Evolutionary conservation across 1,139 yeast species (phyloP), one percentile per base, ranked within the genome.

Genomic region (Geotrichum fermentans): DNA sequence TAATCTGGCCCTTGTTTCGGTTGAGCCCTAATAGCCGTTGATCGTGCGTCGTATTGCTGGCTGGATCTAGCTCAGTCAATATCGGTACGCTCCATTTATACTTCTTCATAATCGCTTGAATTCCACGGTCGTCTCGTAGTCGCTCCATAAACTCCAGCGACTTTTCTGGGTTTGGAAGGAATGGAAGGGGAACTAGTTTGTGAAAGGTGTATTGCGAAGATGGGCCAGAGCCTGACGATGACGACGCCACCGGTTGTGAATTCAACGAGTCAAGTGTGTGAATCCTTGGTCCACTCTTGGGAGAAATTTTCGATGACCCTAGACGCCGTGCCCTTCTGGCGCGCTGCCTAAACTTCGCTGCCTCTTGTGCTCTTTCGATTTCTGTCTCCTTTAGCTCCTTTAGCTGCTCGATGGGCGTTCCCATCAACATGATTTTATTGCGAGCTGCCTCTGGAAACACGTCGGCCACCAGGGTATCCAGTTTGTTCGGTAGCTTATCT

Each of bases 61-160:
- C 63, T 0, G 74, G 74, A 45, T 70, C 74, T 22, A 70, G 60
- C 51, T 70, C 74, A 0, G 72, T 63, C 34, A 70, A 54, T 3
- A 63, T 54, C 0, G 70, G 69, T 4, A 70, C 71, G 4, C 60
- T 55, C 61, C 65, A 66, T 42, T 64, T 57, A 55, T 70, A 61
- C 51, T 63, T 64, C 34, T 53, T 57, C 73, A 70, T 68, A 28
- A 70, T 58, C 2, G 66, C 68, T 34, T 55, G 59, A 14, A 70
- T 61, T 11, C 71, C 73, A 13, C 60, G 53, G 52, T 70, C 73
- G 43, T 63, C 61, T 11, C 61, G 55, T 10, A 70, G 57, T 21
- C 66, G 54, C 40, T 65, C 59, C 45, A 70, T 55, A 28, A 65
- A 52, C 8, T 56, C 60, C 45, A 56, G 48, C 0, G 72, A 65